These are phyloP conservation scores for Yamadazyma diospyri DNA, from an alignment of 1,139 yeast genomes.

Conservation along the genomic window DNA sequence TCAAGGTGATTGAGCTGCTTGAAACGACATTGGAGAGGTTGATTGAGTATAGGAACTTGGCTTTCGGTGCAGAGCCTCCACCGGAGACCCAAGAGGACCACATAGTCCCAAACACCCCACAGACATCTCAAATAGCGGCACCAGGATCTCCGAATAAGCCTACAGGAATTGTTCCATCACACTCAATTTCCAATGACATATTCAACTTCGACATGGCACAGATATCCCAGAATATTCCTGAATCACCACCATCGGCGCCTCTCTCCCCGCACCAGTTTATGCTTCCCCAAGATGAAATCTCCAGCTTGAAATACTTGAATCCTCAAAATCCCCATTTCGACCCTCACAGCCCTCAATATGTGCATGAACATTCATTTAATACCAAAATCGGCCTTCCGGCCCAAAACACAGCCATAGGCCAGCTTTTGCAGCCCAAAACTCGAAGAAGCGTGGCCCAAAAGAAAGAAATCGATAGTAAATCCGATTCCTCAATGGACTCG, in stretches of 20 bases:
- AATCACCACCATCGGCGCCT: conserved; percentile 47
- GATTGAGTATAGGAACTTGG: conserved; percentile 46
- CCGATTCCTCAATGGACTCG: conserved; percentile 48
- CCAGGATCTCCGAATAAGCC: conserved; percentile 3
- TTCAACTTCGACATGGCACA: conserved; percentile 13
- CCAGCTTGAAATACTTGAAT: not conserved
- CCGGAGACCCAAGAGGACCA: conserved; percentile 1
- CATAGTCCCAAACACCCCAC: not conserved
- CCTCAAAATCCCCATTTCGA: not conserved
- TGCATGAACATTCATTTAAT: no score
- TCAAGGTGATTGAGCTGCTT: conserved; percentile 27
- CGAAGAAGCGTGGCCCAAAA: conserved; percentile 6
- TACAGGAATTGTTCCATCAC: no score
- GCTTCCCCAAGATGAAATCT: not conserved
- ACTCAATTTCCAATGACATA: conserved; percentile 3
- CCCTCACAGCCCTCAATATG: not conserved
- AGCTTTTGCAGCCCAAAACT: conserved; percentile 20
- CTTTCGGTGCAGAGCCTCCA: conserved; percentile 13
- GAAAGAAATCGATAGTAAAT: conserved; percentile 14
- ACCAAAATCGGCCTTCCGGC: no score
- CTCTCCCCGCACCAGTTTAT: conserved; percentile 36
- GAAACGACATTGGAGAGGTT: conserved; percentile 36
- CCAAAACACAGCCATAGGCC: conserved; percentile 29
- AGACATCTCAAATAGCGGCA: not conserved
- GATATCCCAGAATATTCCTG: conserved; percentile 31